phyloP scores from a whole-genome alignment of 306 rosid species.

The Parietaria judaica region DNA sequence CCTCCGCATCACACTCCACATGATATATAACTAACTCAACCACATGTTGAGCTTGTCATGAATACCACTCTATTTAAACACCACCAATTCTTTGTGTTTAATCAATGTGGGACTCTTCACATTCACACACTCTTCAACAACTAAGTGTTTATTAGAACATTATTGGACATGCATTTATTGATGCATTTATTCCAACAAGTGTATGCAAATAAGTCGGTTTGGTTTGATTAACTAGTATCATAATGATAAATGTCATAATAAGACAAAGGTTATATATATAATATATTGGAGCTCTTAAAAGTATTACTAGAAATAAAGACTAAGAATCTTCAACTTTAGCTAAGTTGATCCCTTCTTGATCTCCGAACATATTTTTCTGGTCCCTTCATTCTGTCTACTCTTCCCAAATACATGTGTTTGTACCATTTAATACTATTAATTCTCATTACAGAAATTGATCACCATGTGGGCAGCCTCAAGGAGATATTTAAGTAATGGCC shows the following conservation, averaged over 20 bases:
- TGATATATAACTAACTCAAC: too few relatives aligned
- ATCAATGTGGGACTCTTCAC: too few relatives aligned
- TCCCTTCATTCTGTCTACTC: conserved; percentile 1
- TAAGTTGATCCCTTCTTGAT: conserved; percentile 3
- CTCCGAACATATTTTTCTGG: not conserved
- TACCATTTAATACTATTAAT: not conserved
- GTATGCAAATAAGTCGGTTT: not conserved
- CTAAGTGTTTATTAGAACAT: too few relatives aligned
- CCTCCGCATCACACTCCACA: too few relatives aligned
- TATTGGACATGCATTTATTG: too few relatives aligned
- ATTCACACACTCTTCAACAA: too few relatives aligned
- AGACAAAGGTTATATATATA: not conserved
- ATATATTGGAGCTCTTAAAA: not conserved
- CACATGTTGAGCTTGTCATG: too few relatives aligned
- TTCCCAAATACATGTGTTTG: conserved; percentile 1
- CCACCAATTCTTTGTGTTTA: too few relatives aligned
- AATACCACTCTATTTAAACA: too few relatives aligned
- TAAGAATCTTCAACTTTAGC: conserved; percentile 1
- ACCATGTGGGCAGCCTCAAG: not conserved
- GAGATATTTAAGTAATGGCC: not conserved
- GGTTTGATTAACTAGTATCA: not conserved
- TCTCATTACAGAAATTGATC: conserved; percentile 1
- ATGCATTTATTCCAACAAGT: too few relatives aligned
- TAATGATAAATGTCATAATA: not conserved
- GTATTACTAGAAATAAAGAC: not conserved